These are phyloP conservation scores for Ottelia alismoides DNA, from an alignment of 106 monocot species.

Conservation along the genomic window DNA sequence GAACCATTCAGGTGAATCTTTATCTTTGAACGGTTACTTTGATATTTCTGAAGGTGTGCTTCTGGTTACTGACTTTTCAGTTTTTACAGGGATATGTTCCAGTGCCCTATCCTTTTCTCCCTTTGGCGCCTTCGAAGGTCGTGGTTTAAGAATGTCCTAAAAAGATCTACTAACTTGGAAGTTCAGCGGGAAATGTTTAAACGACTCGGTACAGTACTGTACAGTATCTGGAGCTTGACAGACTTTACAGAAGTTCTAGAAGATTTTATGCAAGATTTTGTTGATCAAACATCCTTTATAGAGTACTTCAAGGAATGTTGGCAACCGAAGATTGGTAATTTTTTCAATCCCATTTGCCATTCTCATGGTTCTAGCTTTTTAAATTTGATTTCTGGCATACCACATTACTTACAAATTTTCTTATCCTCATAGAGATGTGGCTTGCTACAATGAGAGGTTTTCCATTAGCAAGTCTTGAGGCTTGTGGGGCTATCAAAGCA, in stretches of 20 bases:
- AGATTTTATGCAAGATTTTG: constrained; percentile 70
- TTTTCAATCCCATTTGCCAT: not conserved
- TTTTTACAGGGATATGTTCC: constrained; percentile 57
- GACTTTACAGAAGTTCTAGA: constrained; percentile 25
- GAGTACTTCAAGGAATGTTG: constrained; percentile 83
- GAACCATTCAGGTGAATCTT: constrained; percentile 64
- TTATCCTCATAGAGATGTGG: constrained; percentile 79
- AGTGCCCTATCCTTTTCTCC: constrained; percentile 74
- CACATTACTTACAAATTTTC: not conserved
- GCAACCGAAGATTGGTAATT: constrained; percentile 89
- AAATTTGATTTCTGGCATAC: not conserved
- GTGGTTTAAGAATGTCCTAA: constrained; percentile 77
- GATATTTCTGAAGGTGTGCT: not conserved
- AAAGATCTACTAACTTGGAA: constrained; percentile 54
- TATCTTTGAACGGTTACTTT: not conserved
- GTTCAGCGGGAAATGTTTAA: constrained; percentile 66
- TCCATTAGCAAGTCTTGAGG: constrained; percentile 74
- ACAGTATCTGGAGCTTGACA: constrained; percentile 37
- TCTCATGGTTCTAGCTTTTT: not conserved
- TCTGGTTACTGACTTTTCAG: not conserved
- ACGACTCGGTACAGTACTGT: constrained; percentile 48
- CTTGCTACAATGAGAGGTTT: constrained; percentile 60
- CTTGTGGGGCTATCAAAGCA: constrained; percentile 77
- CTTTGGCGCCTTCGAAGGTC: constrained; percentile 84
- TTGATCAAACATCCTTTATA: constrained; percentile 74